A percentile compares a stretch with the other conserved stretches of the same genome.
Evolutionary conservation across 768 basidiomycete genomes (phyloP).

Genomic region (Russula sp.): DNA sequence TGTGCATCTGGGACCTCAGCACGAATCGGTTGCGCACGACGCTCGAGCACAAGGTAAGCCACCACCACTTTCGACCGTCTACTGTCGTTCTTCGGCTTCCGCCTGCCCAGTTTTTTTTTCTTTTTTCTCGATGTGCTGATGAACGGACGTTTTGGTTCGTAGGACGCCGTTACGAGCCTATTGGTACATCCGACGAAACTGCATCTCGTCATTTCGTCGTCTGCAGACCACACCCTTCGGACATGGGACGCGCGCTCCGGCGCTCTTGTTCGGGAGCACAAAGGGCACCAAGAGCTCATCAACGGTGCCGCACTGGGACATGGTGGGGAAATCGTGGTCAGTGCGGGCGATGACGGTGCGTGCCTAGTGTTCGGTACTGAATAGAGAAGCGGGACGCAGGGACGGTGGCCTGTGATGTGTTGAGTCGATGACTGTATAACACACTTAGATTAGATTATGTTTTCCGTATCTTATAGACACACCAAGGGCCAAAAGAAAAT

Average conservation of each 20-base stretch:
- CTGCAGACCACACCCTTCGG: constrained; percentile 76
- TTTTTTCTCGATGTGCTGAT: not conserved
- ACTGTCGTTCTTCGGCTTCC: too few relatives aligned
- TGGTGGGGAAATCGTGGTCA: constrained; percentile 67
- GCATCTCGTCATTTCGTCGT: constrained; percentile 76
- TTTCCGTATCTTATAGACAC: not conserved
- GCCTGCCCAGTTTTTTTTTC: not conserved
- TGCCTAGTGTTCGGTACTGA: constrained; percentile 79
- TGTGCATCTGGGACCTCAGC: constrained; percentile 88
- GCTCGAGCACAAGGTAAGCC: constrained; percentile 69
- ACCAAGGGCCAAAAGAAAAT: not conserved
- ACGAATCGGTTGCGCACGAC: constrained; percentile 81
- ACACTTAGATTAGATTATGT: not conserved
- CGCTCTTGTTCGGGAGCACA: constrained; percentile 65
- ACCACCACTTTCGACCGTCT: not conserved
- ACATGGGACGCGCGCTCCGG: constrained; percentile 95
- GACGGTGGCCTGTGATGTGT: not conserved
- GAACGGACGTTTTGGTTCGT: not conserved
- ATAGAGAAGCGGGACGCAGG: constrained; percentile 7
- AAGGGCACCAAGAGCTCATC: constrained; percentile 73
- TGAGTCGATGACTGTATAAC: not conserved
- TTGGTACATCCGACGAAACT: constrained; percentile 63
- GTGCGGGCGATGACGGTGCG: constrained; percentile 84
- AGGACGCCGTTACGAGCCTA: constrained; percentile 87
- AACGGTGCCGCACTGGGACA: constrained; percentile 67